Base-by-base conservation (phyloP, 2,329 filamentous ascomycete genomes). In the Penicillium thymicola region DNA sequence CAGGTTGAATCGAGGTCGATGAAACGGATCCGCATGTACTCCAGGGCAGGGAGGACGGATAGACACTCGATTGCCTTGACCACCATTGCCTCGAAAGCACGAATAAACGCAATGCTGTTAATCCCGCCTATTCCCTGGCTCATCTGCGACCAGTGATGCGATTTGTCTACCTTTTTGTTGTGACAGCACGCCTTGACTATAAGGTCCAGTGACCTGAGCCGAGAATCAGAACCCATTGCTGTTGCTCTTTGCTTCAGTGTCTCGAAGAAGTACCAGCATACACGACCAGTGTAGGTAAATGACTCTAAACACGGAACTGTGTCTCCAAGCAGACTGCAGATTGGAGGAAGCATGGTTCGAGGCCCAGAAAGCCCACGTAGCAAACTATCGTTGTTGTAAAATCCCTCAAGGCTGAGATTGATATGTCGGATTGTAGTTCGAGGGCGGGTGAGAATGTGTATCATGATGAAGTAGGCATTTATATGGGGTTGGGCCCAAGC, bases 131-230 rank as follows among this genome's bases (percentile, higher is more conserved):
- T 11, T 16, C 44, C 44, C 9, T 7, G 21, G 14, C 21, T 25
- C 18, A 34, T 23, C 30, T 46, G 44, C 5, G 18, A 34, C 44
- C 30, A 46, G 30, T 46, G 18, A 13, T 46, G 18, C 18, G 30
- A 25, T 23, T 5, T n/a, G 30, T 46, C 18, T 6, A 23, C 18
- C 30, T n/a, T 14, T 9, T n/a, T 14, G 10, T 72, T 70, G 4
- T 87, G 82, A 65, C 89, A 92, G 69, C 87, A 88, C 59, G 89
- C 89, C 74, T 89, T 89, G 54, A 91, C 85, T 0, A 87, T 86
- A 43, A 91, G 73, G 64, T 91, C 88, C 23, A 91, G 79, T 2
- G 85, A 86, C 71, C 84, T 85, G 43, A 91, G 80, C 16, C 67
- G 69, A 4, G 71, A 69, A 28, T 5, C 4, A 43, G 48, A 32